These are phyloP conservation scores for Penicillium psychrosexuale DNA, from an alignment of 2,329 filamentous ascomycete species.

Conservation along the genomic window DNA sequence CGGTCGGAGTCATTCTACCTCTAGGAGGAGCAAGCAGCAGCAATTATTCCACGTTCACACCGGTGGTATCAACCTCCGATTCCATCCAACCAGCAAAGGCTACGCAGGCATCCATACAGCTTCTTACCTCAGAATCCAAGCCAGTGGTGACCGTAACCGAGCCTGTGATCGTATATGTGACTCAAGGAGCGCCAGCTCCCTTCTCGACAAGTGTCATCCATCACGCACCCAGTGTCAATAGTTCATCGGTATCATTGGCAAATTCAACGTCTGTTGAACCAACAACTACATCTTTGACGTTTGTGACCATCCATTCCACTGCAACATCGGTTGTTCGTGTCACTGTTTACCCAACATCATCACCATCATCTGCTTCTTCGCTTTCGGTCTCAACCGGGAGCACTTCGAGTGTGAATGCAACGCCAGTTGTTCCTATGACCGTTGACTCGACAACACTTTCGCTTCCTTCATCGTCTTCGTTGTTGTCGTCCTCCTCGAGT, in stretches of 20 bases:
- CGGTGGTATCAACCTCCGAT: not conserved
- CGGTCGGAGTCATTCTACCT: not conserved
- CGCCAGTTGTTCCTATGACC: not conserved
- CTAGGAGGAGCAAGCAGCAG: not conserved
- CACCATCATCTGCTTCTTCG: not conserved
- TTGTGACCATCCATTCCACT: not conserved
- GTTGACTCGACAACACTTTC: not conserved
- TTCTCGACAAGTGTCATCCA: not conserved
- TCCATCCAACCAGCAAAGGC: not conserved
- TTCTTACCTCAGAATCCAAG: not conserved
- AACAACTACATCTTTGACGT: not conserved
- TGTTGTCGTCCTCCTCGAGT: too few species aligned
- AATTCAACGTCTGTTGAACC: not conserved
- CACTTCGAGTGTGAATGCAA: not conserved
- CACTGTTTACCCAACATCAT: not conserved
- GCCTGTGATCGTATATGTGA: constrained; percentile 7
- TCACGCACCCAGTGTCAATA: not conserved
- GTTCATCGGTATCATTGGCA: not conserved
- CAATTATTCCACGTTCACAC: not conserved
- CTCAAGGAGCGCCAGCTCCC: not conserved
- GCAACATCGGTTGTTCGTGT: not conserved
- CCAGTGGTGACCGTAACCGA: not conserved
- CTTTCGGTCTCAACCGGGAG: not conserved
- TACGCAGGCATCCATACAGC: not conserved
- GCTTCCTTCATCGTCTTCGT: not conserved